These are phyloP conservation scores for Asterella californica DNA, from an alignment of 225 moss, liverwort and hornwort genomes.

Conservation along the genomic window DNA sequence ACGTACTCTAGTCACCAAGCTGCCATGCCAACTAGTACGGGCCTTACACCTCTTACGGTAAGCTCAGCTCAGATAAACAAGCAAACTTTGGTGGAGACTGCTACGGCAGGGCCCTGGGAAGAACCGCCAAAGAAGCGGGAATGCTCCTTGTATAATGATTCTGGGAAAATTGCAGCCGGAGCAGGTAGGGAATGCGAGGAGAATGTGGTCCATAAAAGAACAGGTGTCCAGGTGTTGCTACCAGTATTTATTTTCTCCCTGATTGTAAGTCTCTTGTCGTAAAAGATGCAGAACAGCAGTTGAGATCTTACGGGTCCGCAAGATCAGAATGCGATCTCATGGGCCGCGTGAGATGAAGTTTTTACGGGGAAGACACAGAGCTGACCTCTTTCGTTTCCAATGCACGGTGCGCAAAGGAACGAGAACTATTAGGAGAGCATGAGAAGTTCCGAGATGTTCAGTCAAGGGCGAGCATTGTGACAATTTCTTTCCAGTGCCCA, in stretches of 20 bases:
- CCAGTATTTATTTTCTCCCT: slow-evolving; percentile 28
- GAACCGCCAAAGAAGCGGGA: background rate
- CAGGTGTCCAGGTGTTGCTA: slow-evolving; percentile 13
- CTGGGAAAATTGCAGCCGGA: slow-evolving; percentile 1
- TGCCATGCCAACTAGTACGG: background rate
- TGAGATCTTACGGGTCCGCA: background rate
- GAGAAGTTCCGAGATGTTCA: too few species aligned
- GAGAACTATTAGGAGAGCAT: too few species aligned
- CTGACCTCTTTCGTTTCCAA: too few species aligned
- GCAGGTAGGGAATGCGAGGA: background rate
- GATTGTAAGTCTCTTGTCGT: slow-evolving; percentile 23
- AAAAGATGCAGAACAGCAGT: background rate
- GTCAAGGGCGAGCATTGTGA: too few species aligned
- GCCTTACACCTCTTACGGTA: background rate
- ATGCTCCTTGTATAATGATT: background rate
- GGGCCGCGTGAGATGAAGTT: background rate
- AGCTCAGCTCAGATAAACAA: background rate
- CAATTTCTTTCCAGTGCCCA: too few species aligned
- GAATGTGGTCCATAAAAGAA: background rate
- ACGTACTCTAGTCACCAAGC: slow-evolving; percentile 11
- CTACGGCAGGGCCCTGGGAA: background rate
- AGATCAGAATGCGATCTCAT: background rate
- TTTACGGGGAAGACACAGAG: background rate
- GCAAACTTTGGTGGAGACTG: slow-evolving; percentile 3
- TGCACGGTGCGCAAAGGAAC: too few species aligned